phyloP scores from a whole-genome alignment of 73 alveolate genomes.

The Durusdinium trenchii region DNA sequence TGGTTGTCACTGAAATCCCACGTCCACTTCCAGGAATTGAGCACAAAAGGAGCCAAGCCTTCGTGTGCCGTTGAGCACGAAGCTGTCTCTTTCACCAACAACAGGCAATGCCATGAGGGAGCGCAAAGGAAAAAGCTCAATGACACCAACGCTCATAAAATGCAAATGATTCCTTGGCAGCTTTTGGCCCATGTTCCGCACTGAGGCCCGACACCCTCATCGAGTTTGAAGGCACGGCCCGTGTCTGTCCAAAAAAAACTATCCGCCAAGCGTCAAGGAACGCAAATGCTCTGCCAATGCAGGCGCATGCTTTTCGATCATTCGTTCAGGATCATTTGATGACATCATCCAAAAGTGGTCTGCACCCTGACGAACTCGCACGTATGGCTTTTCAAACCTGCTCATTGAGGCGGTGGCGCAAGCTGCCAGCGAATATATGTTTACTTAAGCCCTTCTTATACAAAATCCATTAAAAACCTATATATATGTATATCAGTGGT shows the following conservation, averaged over 20 bases:
- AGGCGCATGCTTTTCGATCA: conserved; percentile 64
- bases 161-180: not conserved
- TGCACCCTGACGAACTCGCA: conserved; percentile 16
- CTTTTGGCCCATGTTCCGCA: too few relatives aligned
- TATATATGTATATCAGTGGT: too few relatives aligned
- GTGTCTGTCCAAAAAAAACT: too few relatives aligned
- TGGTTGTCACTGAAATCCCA: not conserved
- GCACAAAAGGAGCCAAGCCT: not conserved
- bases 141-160: conserved; percentile 52
- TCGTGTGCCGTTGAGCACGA: conserved; percentile 34
- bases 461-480: too few relatives aligned
- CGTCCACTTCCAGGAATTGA: not conserved
- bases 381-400: conserved; percentile 35
- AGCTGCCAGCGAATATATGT: not conserved
- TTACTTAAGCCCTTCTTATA: too few relatives aligned
- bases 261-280: not conserved
- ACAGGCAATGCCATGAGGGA: not conserved
- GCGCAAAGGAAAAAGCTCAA: conserved; percentile 48
- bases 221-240: too few relatives aligned
- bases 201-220: too few relatives aligned
- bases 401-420: not conserved
- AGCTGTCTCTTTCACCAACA: not conserved
- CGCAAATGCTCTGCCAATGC: conserved; percentile 7
- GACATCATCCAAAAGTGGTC: conserved; percentile 93
- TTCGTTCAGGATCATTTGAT: conserved; percentile 51